These are phyloP conservation scores for Plantago coronopus DNA, from an alignment of 305 asterid genomes.

Conservation along the genomic window DNA sequence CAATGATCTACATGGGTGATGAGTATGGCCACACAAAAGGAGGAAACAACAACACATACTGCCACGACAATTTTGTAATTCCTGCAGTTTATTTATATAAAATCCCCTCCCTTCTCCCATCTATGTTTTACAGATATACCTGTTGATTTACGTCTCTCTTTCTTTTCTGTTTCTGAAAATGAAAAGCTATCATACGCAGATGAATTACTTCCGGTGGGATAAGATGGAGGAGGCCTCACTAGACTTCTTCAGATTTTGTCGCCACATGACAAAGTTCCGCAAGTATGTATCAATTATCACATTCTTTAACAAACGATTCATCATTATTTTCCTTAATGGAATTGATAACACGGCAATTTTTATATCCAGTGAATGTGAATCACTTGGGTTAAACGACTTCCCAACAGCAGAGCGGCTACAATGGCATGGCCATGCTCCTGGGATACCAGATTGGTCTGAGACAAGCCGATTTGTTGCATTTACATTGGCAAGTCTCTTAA, in stretches of 20 bases:
- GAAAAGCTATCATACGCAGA: slow-evolving; percentile 45
- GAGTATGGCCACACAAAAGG: slow-evolving; percentile 98
- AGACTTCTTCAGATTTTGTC: slow-evolving; percentile 80
- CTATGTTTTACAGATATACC: background rate
- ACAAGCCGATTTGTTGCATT: slow-evolving; percentile 81
- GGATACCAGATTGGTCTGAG: slow-evolving; percentile 82
- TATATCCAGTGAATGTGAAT: slow-evolving; percentile 68
- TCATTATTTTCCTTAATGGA: slow-evolving; percentile 12
- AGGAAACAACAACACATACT: slow-evolving; percentile 94
- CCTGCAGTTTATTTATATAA: slow-evolving; percentile 8
- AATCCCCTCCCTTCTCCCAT: slow-evolving; percentile 8
- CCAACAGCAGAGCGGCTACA: slow-evolving; percentile 88
- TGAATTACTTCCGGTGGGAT: slow-evolving; percentile 94
- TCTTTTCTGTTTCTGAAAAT: too few relatives aligned
- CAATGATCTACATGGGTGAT: slow-evolving; percentile 94
- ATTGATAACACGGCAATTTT: slow-evolving; percentile 8
- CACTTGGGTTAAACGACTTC: slow-evolving; percentile 82
- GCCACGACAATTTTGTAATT: slow-evolving; percentile 84
- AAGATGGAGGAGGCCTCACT: slow-evolving; percentile 77
- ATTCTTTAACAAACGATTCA: slow-evolving; percentile 5
- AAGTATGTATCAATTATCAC: slow-evolving; percentile 33
- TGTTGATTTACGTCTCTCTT: background rate
- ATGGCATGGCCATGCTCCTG: slow-evolving; percentile 92
- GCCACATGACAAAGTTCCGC: slow-evolving; percentile 68
- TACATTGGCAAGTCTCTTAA: slow-evolving; percentile 55